Evolutionary conservation across 2,329 filamentous ascomycete species (phyloP), one percentile per base, ranked within the genome.

Genomic region (Tolypocladium endophyticum): DNA sequence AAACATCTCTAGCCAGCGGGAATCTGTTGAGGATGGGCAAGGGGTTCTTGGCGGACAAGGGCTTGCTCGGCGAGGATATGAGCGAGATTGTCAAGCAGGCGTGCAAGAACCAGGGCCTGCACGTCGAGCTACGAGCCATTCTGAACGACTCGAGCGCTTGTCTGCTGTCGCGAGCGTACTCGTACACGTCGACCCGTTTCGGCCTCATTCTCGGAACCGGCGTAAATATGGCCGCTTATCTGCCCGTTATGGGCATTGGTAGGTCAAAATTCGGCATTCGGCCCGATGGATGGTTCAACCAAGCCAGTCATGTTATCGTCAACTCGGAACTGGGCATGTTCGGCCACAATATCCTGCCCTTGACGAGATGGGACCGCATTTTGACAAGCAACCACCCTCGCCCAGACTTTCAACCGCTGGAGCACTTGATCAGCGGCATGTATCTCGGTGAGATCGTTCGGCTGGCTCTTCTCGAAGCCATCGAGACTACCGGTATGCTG

Each of bases 251-350:
- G 4, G 77, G 81, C 20, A 77, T 88, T 58, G 77, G 79, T 35
- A 75, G 73, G 52, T 61, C 72, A 55, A 87, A 87, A 68, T 86
- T 84, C 61, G 84, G 83, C 50, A 67, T 71, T 33, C 78, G 84
- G 11, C 81, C 84, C 0, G 68, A 72, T 7, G 71, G 71, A 38
- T 87, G 85, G 84, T 82, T 83, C 65, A 75, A 81, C 28, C 74
- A 75, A 25, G 84, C 83, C 5, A 81, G 77, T 60, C 82, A 87
- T 64, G 83, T 87, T 60, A 82, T 88, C 61, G 79, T 88, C 64
- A 88, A 88, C 69, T 87, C 84, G 0, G 85, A 88, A 69, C 71
- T 87, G 39, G 81, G 84, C 64, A 87, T 88, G 84, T 87, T 87
- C 67, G 85, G 85, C 18, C 73, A 77, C 57, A 79, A 74, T 60